Base-by-base conservation (phyloP, 2,329 filamentous ascomycete species). In the Neonectria ditissima region DNA sequence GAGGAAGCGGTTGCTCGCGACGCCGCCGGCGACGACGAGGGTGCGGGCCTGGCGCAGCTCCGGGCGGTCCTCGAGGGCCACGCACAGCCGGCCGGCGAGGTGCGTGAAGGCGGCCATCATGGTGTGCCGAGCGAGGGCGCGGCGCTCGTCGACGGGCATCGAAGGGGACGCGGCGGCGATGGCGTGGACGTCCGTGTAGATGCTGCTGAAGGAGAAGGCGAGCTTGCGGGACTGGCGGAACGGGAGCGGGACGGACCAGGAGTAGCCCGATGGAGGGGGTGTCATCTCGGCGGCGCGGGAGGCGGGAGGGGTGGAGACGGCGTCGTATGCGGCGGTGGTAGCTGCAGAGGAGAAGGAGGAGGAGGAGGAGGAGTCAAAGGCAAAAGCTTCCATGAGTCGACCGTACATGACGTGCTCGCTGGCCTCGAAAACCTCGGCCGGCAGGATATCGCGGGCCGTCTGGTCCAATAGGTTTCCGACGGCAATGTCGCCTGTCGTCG, bases 391-490 rank as follows among this genome's bases (percentile, higher is more conserved):
- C 18, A 99, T 86, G 18, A 91, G 78, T 28, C 89, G 89, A 4
- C 91, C 96, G 80, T 97, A 98, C 84, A 93, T 93, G 56, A 92
- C 90, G 70, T 87, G 86, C 44, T 82, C 83, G 39, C 83, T 82
- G 1, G 76, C 75, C 18, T 83, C 79, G 22, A 95, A 77, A 3
- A 89, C 67, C 0, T 83, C 77, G 0, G 79, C 26, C 0, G 94
- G 95, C 1, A 98, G 79, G 61, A 97, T 88, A 16, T 85, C 83
- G 50, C 96, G 88, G 8, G 93, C 94, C 61, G 89, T 86, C 79
- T 98, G 97, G 82, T 99, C 96, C 34, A 99, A 82, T 72, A 92
- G 88, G 78, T 97, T 93, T 52, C 96, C 96, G 62, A 97, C 82
- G n/a, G 96, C 94, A 66, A 94, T 89, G 78, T 97, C 93, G n/a